phyloP scores from a whole-genome alignment of 805 yeast species.

The Nakazawaea ishiwadae region DNA sequence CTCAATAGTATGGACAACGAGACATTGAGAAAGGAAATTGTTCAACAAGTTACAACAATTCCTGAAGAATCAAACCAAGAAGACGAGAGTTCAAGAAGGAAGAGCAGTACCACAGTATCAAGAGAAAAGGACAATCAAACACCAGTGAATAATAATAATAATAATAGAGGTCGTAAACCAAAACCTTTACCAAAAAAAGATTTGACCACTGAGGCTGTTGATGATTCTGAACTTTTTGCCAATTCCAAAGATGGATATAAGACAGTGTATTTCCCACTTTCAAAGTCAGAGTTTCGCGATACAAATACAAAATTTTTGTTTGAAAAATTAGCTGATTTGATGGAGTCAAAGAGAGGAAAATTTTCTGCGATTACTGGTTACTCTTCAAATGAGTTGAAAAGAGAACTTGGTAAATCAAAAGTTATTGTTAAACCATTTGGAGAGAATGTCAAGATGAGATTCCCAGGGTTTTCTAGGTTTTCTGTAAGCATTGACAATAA shows the following conservation, averaged over 20 bases:
- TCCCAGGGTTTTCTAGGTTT: slow-evolving; percentile 63
- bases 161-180: slow-evolving; percentile 3
- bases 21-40: slow-evolving; percentile 8
- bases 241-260: slow-evolving; percentile 10
- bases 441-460: slow-evolving; percentile 48
- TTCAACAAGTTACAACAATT: slow-evolving; percentile 1
- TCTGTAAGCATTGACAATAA: slow-evolving; percentile 47
- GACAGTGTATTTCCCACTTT: slow-evolving; percentile 12
- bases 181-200: too few relatives aligned
- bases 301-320: slow-evolving; percentile 19
- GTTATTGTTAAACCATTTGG: slow-evolving; percentile 48
- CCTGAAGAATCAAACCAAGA: not conserved
- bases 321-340: slow-evolving; percentile 16
- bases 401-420: slow-evolving; percentile 18
- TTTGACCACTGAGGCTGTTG: slow-evolving; percentile 10
- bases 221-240: slow-evolving; percentile 6
- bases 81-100: slow-evolving; percentile 18
- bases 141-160: not conserved
- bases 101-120: slow-evolving; percentile 17
- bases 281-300: slow-evolving; percentile 19
- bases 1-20: slow-evolving; percentile 13
- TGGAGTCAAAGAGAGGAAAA: not conserved
- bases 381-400: slow-evolving; percentile 19
- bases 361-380: slow-evolving; percentile 20
- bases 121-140: slow-evolving; percentile 6